Percentiles rank a stretch among this genome's conserved stretches.
Evolutionary conservation across 495 filamentous ascomycete genomes (phyloP).

Genomic region (Aspergillus nanangensis): DNA sequence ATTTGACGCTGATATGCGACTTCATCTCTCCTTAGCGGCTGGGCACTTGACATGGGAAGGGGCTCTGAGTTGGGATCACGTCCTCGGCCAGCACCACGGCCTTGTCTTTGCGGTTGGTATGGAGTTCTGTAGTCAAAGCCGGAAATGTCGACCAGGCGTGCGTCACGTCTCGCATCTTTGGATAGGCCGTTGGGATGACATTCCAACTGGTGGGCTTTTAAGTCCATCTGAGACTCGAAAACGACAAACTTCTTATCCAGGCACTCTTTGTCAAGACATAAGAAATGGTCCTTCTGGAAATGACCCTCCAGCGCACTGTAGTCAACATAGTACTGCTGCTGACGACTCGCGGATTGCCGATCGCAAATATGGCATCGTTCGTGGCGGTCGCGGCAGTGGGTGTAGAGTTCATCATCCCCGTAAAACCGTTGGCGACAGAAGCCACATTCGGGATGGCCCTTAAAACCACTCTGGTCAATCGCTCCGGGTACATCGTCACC

Average conservation of each 20-base stretch:
- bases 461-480: constrained; percentile 91
- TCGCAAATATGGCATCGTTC: constrained; percentile 96
- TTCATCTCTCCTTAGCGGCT: constrained; percentile 80
- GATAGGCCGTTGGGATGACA: constrained; percentile 70
- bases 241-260: constrained; percentile 98
- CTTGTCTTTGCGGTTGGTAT: constrained; percentile 62
- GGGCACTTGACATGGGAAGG: constrained; percentile 71
- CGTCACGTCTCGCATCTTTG: constrained; percentile 82
- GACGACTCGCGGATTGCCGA: constrained; percentile 57
- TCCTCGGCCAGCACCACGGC: constrained; percentile 59
- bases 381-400: constrained; percentile 87
- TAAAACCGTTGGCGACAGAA: constrained; percentile 94
- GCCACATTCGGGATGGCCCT: constrained; percentile 88
- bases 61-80: constrained; percentile 76
- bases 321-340: constrained; percentile 84
- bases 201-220: constrained; percentile 83
- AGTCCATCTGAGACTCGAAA: constrained; percentile 87
- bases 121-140: constrained; percentile 73
- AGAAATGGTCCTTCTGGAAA: constrained; percentile 81
- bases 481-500: constrained; percentile 92
- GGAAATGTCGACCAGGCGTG: constrained; percentile 80
- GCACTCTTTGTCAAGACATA: constrained; percentile 81
- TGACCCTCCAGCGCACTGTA: constrained; percentile 81
- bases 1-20: constrained; percentile 89
- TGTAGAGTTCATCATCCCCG: constrained; percentile 89